Evolutionary conservation across 345 rosid species (phyloP), one percentile per base, ranked within the genome.

Genomic region (Brassica juncea): DNA sequence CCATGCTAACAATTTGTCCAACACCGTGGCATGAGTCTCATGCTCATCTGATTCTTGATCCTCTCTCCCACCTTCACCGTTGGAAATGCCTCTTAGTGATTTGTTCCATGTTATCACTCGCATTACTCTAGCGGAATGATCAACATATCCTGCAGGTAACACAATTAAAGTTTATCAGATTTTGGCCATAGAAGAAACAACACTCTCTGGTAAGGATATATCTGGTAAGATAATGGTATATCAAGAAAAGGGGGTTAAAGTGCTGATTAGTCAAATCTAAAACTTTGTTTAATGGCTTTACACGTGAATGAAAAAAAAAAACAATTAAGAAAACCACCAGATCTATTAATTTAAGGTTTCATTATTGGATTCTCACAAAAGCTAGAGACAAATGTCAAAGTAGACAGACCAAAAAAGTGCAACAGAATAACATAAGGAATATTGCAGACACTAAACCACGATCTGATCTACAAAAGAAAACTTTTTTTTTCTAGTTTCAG

Each of bases 31-130:
- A 85, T 87, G 4, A 42, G 10, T 42, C 4, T 95, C 98, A 61
- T 83, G 71, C 62, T 95, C 96, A 62, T 93, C 91, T 23, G 85
- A 81, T 85, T 90, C 97, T 34, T 83, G 64, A 21, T 90, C 95
- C 75, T 88, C 90, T 81, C 84, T 89, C 27, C 86, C 88, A 72
- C 85, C 77, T 75, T 89, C 96, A 25, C 94, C 89, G 74, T 85
- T 83, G 3, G 84, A 67, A 34, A 86, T 71, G 37, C 93, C 94
- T 85, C 83, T 86, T 70, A 89, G 84, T 7, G 98, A 90, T 79
- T 81, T 87, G 82, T 93, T 95, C 99, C 99, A 95, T n/a, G 98
- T 93, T 77, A 95, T 93, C 52, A 91, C 98, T 32, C 91, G 94
- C 98, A 95, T 86, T 35, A 95, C 98, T 76, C 93, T 86, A 4